These are phyloP conservation scores for Jamesozyma gamospora DNA, from an alignment of 805 yeast genomes.

Conservation along the genomic window DNA sequence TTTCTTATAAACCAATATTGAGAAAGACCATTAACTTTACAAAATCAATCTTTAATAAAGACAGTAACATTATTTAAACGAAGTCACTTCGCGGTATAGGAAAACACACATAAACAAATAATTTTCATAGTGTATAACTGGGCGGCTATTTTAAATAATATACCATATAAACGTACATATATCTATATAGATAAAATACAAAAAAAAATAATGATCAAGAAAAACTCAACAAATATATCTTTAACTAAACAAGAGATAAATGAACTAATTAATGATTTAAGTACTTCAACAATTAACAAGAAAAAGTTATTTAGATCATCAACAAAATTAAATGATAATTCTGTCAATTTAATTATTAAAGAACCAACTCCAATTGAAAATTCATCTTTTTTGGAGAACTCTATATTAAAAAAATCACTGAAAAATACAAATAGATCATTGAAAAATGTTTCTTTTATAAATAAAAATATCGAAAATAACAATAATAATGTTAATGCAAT, in stretches of 20 bases:
- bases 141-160: too few relatives aligned
- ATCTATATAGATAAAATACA: too few relatives aligned
- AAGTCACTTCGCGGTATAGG: too few relatives aligned
- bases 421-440: not conserved
- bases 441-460: not conserved
- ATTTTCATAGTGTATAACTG: too few relatives aligned
- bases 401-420: not conserved
- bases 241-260: not conserved
- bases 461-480: too few relatives aligned
- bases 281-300: not conserved
- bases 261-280: not conserved
- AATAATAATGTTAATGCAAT: not conserved
- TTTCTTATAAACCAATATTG: conserved; percentile 33
- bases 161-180: too few relatives aligned
- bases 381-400: not conserved
- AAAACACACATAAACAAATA: too few relatives aligned
- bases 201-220: not conserved
- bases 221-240: not conserved
- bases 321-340: not conserved
- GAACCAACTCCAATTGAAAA: not conserved
- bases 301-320: conserved; percentile 1
- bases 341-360: not conserved
- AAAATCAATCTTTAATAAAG: not conserved
- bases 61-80: too few relatives aligned
- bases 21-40: conserved; percentile 1